Evolutionary conservation across 352 stramenopile genomes (phyloP), one percentile per base, ranked within the genome.

Genomic region (Thraustotheca clavata): DNA sequence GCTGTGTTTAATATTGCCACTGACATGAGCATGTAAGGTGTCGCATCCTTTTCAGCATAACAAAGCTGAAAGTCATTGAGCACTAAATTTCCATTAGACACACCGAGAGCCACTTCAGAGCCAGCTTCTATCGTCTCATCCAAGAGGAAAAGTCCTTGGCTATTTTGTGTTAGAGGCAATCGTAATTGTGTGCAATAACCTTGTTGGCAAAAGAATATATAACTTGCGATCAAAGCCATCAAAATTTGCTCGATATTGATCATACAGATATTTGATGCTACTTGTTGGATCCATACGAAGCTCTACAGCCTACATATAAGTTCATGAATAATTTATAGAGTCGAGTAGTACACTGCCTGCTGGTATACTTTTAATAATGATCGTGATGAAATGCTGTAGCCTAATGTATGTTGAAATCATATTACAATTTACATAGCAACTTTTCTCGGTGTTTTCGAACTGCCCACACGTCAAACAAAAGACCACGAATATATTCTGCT

Each of bases 331-430:
- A 32, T 36, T 16, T 2, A 46, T 8, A 35, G 47, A 2, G 32
- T 35, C 26, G 14, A 49, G 1, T 52, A 72, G 18, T 83, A 92
- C 83, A 46, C 78, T 78, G 9, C 83, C 80, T 29, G 89, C 62
- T n/a, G 83, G 83, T 8, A 92, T 69, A n/a, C 70, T 83, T 66
- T 90, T 90, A 57, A 92, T 75, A 41, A 88, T 77, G 1, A 92
- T 57, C 1, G 68, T 78, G 27, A 92, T 71, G 34, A 83, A 85
- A 59, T 71, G 24, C 76, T 92, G 62, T 3, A 63, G 12, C 34
- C 33, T 49, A 38, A 24, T 34, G 47, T 9, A 0, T 35, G 3
- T 22, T 16, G 26, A 33, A 20, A 9, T 39, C 29, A 39, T 22
- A 29, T 11, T 41, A 12, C 0, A 11, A 38, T 27, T 7, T 9